Evolutionary conservation across 805 yeast species (phyloP).

Genomic region (Hanseniaspora singularis): DNA sequence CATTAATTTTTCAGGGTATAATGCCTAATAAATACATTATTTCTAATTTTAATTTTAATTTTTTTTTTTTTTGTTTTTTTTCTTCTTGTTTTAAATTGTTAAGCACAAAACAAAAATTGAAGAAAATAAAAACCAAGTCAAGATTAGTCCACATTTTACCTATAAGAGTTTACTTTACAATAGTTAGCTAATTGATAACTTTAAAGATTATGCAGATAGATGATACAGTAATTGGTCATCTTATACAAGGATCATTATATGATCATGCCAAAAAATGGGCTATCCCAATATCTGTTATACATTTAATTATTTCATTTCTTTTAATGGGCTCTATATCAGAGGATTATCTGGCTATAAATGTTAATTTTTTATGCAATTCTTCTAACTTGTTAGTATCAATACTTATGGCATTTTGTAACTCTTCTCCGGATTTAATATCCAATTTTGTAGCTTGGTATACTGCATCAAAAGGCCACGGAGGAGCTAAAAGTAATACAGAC

Average conservation of each 20-base stretch:
- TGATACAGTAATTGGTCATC: not conserved
- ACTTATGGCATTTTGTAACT: conserved; percentile 30
- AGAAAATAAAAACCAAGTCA: not conserved
- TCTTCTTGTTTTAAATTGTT: not conserved
- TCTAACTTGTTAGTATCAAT: conserved; percentile 25
- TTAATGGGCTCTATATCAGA: conserved; percentile 29
- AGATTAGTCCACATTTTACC: no score
- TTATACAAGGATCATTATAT: conserved; percentile 19
- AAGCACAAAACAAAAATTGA: not conserved
- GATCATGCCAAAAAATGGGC: conserved; percentile 19
- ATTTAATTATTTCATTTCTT: conserved; percentile 24
- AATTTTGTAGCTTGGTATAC: conserved; percentile 29
- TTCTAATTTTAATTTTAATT: no score
- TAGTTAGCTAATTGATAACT: no score
- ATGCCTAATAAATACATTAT: no score
- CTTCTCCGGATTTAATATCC: conserved; percentile 30
- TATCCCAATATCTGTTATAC: conserved; percentile 22
- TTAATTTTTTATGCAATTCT: conserved; percentile 18
- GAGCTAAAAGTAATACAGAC: conserved; percentile 17
- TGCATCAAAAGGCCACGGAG: conserved; percentile 1
- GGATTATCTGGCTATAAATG: conserved; percentile 29
- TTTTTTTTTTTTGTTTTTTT: not conserved
- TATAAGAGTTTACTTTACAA: no score
- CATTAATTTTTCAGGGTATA: no score
- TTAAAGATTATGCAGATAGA: not conserved